Evolutionary conservation across 345 rosid genomes (phyloP).

Genomic region (Triadica sebifera): DNA sequence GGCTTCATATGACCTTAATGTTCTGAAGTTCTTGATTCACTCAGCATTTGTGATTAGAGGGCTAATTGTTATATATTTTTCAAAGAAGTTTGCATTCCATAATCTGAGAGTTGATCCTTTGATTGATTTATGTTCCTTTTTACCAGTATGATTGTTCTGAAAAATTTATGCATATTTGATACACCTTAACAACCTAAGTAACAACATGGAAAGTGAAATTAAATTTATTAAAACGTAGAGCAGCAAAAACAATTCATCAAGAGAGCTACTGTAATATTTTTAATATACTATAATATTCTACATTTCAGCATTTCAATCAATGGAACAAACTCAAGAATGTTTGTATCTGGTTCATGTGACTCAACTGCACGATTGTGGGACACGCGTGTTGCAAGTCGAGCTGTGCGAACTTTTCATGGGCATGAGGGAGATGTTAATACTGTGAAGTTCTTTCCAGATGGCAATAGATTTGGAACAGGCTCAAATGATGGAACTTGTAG

Average conservation of each 20-base stretch:
- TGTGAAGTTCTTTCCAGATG: constrained; percentile 95
- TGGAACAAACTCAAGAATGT: constrained; percentile 65
- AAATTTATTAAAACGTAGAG: background rate
- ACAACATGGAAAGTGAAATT: constrained; percentile 6
- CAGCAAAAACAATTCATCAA: background rate
- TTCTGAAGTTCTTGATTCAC: background rate
- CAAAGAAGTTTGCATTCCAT: constrained; percentile 5
- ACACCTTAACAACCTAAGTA: background rate
- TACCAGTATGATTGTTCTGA: constrained; percentile 8
- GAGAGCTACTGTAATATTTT: constrained; percentile 7
- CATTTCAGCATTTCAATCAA: constrained; percentile 71
- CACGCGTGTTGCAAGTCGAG: constrained; percentile 95
- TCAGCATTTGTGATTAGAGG: background rate
- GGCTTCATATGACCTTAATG: background rate
- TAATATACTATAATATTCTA: background rate
- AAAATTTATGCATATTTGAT: no score
- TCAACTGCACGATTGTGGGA: constrained; percentile 90
- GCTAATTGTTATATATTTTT: background rate
- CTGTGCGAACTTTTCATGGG: constrained; percentile 83
- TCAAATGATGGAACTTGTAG: constrained; percentile 96
- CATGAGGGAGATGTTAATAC: constrained; percentile 88
- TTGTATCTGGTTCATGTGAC: constrained; percentile 96
- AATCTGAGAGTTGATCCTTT: background rate
- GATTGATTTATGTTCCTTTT: constrained; percentile 3
- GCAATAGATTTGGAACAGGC: constrained; percentile 92